Base-by-base conservation (phyloP, 148 eudicot genomes). In the Cornus suecica region DNA sequence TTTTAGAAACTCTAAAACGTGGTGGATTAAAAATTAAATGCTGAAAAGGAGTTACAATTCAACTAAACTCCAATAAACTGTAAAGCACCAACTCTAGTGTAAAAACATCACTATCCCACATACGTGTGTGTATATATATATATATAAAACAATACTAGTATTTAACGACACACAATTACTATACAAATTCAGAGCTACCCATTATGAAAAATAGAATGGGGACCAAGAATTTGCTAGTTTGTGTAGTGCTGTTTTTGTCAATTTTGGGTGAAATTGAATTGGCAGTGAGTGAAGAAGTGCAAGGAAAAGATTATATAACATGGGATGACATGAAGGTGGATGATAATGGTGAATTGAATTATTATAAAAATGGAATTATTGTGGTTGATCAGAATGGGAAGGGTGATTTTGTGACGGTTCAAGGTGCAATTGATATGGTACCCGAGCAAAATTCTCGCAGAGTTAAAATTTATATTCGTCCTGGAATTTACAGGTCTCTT, bases 381-480 rank as follows among this genome's bases (percentile, higher is more conserved):
- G 88, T 90, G 16, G 97, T 94, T 56, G 97, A 92, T 84, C 52
- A 81, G 61, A 87, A 75, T 64, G 99, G 97, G 0, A 74, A 73
- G 26, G 97, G 99, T n/a, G 88, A 94, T 82, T 94, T 96, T 0
- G 8, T 65, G 0, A 90, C 94, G 2, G 86, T 94, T 45, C 96
- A 94, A 85, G 99, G 92, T 66, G 99, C 99, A 3, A 82, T 94
- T 76, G 94, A 90, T 83, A 54, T 89, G 85, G 92, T 94, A 14
- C 97, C 98, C 5, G 31, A 51, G 20, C 66, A 82, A 11, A 94
- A 94, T 85, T 81, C 86, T 4, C 64, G 73, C 41, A 84, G 98
- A 64, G 84, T 90, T 23, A 92, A 88, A 56, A 92, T 94, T 68
- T 80, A 82, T 62, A 80, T 94, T 64, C 94, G 79, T 77, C 98